Evolutionary conservation across 1,284 basidiomycete species (phyloP).

Genomic region (Irpex lacteus): DNA sequence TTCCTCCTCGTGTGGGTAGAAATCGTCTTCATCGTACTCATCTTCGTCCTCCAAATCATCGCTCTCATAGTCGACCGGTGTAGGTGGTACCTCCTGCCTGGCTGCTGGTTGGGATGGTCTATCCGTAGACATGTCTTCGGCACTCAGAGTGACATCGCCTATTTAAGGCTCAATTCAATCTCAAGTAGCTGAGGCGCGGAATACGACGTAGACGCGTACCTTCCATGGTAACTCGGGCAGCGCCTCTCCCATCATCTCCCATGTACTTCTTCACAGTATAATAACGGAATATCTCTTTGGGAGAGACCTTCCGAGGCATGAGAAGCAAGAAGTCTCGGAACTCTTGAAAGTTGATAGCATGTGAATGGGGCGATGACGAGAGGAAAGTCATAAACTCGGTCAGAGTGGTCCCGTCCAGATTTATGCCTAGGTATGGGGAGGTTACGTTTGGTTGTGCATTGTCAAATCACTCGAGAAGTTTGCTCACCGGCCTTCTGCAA

Average conservation of each 20-base stretch:
- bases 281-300: constrained; percentile 84
- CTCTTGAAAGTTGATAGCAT: constrained; percentile 78
- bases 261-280: constrained; percentile 78
- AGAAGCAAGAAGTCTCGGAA: constrained; percentile 91
- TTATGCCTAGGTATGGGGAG: constrained; percentile 52
- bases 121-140: constrained; percentile 50
- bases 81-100: constrained; percentile 25
- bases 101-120: constrained; percentile 17
- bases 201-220: constrained; percentile 40
- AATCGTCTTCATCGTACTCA: constrained; percentile 35
- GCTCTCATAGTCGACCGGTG: constrained; percentile 25
- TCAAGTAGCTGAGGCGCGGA: background rate
- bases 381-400: constrained; percentile 81
- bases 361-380: constrained; percentile 63
- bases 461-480: background rate
- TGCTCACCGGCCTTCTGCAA: constrained; percentile 66
- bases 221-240: constrained; percentile 84
- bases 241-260: constrained; percentile 73
- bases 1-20: constrained; percentile 49
- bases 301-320: constrained; percentile 77
- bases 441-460: background rate
- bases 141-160: constrained; percentile 77
- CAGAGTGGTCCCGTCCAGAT: constrained; percentile 62
- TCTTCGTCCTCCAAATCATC: constrained; percentile 40
- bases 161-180: constrained; percentile 1